Evolutionary conservation across 148 eudicot species (phyloP).

Genomic region (Amaranthus cruentus): DNA sequence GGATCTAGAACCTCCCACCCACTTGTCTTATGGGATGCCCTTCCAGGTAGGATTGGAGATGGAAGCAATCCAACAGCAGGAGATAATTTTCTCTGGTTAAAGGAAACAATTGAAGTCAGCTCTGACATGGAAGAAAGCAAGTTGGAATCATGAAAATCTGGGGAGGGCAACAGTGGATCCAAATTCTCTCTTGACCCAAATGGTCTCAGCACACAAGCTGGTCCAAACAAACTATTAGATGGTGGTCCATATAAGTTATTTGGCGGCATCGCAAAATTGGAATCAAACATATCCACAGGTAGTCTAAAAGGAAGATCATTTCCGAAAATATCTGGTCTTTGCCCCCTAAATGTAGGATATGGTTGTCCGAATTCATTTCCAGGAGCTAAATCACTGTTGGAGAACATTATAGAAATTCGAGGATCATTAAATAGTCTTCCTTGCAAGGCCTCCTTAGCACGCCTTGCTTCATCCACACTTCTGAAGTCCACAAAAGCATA

Average conservation of each 20-base stretch:
- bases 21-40: conserved; percentile 42
- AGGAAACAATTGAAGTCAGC: conserved; percentile 28
- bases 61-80: conserved; percentile 47
- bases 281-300: conserved; percentile 42
- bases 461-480: conserved; percentile 84
- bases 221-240: conserved; percentile 47
- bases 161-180: conserved; percentile 40
- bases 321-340: conserved; percentile 38
- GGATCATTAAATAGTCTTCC: conserved; percentile 82
- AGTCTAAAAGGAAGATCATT: conserved; percentile 43
- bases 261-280: conserved; percentile 27
- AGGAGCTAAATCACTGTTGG: conserved; percentile 49
- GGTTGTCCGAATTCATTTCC: conserved; percentile 40
- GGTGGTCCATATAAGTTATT: conserved; percentile 39
- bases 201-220: conserved; percentile 42
- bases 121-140: conserved; percentile 36
- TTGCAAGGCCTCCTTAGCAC: conserved; percentile 81
- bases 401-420: conserved; percentile 63
- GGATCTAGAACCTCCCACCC: conserved; percentile 80
- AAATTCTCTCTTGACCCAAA: conserved; percentile 53
- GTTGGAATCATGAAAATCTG: conserved; percentile 47
- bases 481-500: conserved; percentile 78
- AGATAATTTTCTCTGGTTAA: conserved; percentile 54
- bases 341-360: conserved; percentile 47
- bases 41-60: conserved; percentile 38